Evolutionary conservation across 2,329 filamentous ascomycete genomes (phyloP).

Genomic region (Canariomyces notabilis): DNA sequence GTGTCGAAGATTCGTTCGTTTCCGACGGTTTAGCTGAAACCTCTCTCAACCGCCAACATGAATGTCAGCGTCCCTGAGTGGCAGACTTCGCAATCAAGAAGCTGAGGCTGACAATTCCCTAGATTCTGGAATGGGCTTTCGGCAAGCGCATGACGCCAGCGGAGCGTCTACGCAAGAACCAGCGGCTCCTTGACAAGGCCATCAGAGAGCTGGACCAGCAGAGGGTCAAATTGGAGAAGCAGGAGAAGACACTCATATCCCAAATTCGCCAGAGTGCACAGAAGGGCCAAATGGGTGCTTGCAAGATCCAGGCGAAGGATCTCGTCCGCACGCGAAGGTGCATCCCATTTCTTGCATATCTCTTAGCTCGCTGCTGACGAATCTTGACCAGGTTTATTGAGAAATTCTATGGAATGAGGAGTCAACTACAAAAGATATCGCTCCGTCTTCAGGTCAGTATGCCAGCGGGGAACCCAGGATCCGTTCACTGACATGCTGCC

Average conservation of each 20-base stretch:
- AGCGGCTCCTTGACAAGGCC: conserved; percentile 93
- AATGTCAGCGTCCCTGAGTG: conserved; percentile 41
- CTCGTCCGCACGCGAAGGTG: conserved; percentile 83
- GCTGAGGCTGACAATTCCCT: conserved; percentile 24
- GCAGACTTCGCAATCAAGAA: conserved; percentile 2
- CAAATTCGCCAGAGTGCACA: conserved; percentile 99
- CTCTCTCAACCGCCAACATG: conserved; percentile 40
- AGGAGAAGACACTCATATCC: conserved; percentile 92
- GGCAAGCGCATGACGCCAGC: conserved; percentile 98
- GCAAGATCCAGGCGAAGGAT: conserved; percentile 98
- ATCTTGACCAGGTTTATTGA: conserved; percentile 70
- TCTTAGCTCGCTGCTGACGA: neutral
- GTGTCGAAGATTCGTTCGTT: neutral
- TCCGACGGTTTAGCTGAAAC: neutral
- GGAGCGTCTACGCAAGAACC: conserved; percentile 86
- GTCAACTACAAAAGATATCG: conserved; percentile 92
- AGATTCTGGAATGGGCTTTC: conserved; percentile 99
- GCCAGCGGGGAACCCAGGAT: neutral
- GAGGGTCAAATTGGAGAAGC: conserved; percentile 91
- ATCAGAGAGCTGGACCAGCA: conserved; percentile 95
- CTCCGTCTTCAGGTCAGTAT: conserved; percentile 76
- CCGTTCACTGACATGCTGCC: neutral
- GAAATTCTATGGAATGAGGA: conserved; percentile 98
- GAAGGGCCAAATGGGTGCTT: conserved; percentile 96
- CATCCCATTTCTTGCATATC: neutral